Evolutionary conservation across 2,329 filamentous ascomycete species (phyloP).

Genomic region (Atkinsonella hypoxylon): DNA sequence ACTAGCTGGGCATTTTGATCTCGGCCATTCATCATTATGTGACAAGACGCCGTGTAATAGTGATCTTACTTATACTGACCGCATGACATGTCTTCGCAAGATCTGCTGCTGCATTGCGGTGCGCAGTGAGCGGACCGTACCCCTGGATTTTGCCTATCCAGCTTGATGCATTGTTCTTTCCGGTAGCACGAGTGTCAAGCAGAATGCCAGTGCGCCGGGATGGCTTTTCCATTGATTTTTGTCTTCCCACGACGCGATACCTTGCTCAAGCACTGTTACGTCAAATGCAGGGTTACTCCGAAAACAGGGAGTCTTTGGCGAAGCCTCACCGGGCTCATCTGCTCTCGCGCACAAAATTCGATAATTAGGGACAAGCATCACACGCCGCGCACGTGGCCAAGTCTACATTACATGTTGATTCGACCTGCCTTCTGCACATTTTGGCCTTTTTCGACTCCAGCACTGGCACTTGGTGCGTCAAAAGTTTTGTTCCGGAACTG

Average conservation of each 20-base stretch:
- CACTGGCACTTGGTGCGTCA: background rate
- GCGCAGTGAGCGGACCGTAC: background rate
- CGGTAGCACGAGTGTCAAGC: background rate
- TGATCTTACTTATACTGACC: background rate
- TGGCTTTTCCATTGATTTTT: background rate
- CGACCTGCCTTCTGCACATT: background rate
- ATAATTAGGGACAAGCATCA: background rate
- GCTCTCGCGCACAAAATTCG: background rate
- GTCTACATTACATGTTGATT: background rate
- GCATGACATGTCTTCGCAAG: conserved; percentile 1
- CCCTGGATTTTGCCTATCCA: background rate
- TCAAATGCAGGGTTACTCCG: background rate
- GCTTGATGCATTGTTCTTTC: background rate
- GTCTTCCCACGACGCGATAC: background rate
- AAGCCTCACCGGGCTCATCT: background rate
- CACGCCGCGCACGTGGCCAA: background rate
- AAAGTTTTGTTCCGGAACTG: background rate
- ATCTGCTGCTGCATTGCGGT: background rate
- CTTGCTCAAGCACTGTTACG: background rate
- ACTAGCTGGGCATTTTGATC: background rate
- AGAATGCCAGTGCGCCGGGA: background rate
- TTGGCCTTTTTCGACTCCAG: background rate
- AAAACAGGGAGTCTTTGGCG: background rate
- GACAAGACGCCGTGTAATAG: conserved; percentile 1
- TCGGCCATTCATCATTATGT: background rate